Conservation (phyloP, 306 rosid species). For the Dryas octopetala region DNA sequence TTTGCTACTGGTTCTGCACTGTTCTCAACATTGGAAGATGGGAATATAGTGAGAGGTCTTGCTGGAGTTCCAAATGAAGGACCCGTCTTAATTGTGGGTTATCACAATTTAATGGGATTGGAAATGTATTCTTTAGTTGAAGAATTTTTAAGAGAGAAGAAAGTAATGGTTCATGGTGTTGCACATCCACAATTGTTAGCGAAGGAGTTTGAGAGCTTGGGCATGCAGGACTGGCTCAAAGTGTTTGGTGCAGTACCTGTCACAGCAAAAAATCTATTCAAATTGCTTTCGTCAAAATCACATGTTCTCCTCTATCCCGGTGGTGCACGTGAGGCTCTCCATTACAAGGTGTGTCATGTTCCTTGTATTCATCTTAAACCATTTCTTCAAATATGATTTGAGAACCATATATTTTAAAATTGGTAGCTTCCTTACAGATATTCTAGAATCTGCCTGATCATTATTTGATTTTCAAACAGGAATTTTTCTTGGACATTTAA, state of each 20-base stretch:
- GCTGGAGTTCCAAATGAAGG: conserved; percentile 90
- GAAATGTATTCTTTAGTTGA: conserved; percentile 56
- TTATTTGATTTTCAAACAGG: too few species aligned
- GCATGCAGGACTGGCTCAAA: conserved; percentile 51
- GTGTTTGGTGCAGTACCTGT: conserved; percentile 85
- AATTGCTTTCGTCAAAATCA: conserved; percentile 60
- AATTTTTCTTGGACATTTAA: too few species aligned
- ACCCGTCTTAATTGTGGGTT: conserved; percentile 82
- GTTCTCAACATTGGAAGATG: conserved; percentile 88
- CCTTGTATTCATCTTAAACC: too few species aligned
- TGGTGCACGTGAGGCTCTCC: conserved; percentile 94
- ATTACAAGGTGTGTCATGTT: conserved; percentile 62
- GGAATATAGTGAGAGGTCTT: conserved; percentile 79
- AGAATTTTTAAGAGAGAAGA: conserved; percentile 65
- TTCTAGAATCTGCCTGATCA: too few species aligned
- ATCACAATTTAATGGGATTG: conserved; percentile 77
- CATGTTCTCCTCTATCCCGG: conserved; percentile 94
- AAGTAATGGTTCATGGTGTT: conserved; percentile 61
- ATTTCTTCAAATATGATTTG: not conserved
- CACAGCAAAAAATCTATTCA: conserved; percentile 62
- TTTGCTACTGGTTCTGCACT: conserved; percentile 54
- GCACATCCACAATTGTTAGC: conserved; percentile 71
- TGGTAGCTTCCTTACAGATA: too few species aligned
- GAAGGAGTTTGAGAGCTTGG: not conserved
- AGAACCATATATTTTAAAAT: too few species aligned